Evolutionary conservation across 2,329 filamentous ascomycete genomes (phyloP).

Genomic region (Aspergillus sp.): DNA sequence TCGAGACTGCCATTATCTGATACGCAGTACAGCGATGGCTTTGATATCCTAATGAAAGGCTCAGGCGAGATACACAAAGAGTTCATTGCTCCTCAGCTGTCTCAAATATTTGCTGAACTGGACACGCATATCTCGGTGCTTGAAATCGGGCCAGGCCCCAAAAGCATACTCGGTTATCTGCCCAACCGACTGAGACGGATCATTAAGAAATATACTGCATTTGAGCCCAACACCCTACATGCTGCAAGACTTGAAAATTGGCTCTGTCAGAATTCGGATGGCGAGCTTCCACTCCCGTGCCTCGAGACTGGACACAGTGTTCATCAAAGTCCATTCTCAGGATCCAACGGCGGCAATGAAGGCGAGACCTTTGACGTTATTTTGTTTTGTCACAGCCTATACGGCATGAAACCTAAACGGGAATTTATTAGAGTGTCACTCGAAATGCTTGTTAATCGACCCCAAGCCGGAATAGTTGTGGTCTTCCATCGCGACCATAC

Average conservation of each 20-base stretch:
- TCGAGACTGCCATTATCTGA: constrained; percentile 28
- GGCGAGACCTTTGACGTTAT: constrained; percentile 54
- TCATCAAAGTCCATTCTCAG: constrained; percentile 9
- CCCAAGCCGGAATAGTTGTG: constrained; percentile 44
- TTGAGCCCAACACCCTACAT: constrained; percentile 54
- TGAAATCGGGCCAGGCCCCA: constrained; percentile 60
- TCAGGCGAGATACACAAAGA: constrained; percentile 44
- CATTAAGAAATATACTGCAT: constrained; percentile 54
- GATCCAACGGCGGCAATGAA: constrained; percentile 22
- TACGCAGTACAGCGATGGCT: constrained; percentile 51
- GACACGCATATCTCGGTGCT: constrained; percentile 50
- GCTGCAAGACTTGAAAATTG: constrained; percentile 45
- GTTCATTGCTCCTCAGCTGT: constrained; percentile 51
- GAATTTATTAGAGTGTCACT: constrained; percentile 49
- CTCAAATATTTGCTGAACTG: constrained; percentile 43
- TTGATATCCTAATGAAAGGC: constrained; percentile 43
- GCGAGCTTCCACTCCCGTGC: constrained; percentile 20
- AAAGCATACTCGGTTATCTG: constrained; percentile 54
- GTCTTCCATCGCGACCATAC: constrained; percentile 56
- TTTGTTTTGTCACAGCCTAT: constrained; percentile 65
- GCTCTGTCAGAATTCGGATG: constrained; percentile 33
- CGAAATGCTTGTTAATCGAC: constrained; percentile 43
- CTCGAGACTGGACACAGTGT: constrained; percentile 10
- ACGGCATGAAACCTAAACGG: constrained; percentile 56
- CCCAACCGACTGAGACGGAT: constrained; percentile 41